These are phyloP conservation scores for Teratosphaeria destructans DNA, from an alignment of 2,329 filamentous ascomycete species.

Conservation along the genomic window DNA sequence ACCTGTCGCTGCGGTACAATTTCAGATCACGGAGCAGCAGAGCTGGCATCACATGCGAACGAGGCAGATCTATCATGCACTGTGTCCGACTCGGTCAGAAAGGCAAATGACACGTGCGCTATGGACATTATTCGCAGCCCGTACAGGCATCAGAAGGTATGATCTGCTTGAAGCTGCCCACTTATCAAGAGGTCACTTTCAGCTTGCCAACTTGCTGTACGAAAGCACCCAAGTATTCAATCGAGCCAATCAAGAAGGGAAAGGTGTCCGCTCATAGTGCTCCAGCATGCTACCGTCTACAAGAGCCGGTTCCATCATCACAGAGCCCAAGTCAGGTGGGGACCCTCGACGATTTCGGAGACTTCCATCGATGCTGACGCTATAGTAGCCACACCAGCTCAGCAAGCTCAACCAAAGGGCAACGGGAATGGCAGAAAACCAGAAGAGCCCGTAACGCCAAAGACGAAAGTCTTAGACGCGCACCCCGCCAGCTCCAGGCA, in stretches of 20 bases:
- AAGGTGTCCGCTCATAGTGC: not conserved
- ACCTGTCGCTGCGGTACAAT: not conserved
- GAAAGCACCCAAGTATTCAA: not conserved
- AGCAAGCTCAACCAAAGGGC: not conserved
- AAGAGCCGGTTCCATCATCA: not conserved
- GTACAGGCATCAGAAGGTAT: not conserved
- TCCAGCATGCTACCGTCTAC: not conserved
- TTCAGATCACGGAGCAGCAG: not conserved
- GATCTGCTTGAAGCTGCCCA: not conserved
- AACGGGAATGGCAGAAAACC: not conserved
- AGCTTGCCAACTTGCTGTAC: not conserved
- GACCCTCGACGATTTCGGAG: too few relatives aligned
- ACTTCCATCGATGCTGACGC: not conserved
- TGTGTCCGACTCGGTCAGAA: not conserved
- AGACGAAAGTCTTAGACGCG: not conserved
- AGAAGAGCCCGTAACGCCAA: not conserved
- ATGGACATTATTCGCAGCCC: not conserved
- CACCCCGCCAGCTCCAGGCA: not conserved
- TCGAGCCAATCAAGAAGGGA: not conserved
- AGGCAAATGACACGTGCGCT: not conserved
- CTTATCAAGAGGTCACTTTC: not conserved
- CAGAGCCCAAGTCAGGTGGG: not conserved
- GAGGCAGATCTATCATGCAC: not conserved
- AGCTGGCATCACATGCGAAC: not conserved
- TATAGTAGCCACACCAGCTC: not conserved